A percentile compares a stretch with the other conserved stretches of the same genome.
These are phyloP conservation scores for Xylaria sp. DNA, from an alignment of 2,329 filamentous ascomycete species.

Conservation along the genomic window DNA sequence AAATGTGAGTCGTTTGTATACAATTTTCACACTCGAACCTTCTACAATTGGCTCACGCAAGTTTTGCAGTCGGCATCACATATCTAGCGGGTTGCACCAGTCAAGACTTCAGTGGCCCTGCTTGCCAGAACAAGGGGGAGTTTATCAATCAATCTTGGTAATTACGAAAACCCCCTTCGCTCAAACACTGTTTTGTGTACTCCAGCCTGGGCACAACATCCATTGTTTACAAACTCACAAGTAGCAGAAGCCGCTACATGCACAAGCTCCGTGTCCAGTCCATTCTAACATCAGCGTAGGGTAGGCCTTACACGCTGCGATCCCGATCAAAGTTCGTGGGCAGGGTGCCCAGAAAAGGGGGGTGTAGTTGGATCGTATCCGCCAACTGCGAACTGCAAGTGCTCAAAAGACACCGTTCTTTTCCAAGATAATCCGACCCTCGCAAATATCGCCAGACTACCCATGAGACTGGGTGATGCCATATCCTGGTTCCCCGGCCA, in stretches of 20 bases:
- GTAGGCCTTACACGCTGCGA: slow-evolving; percentile 39
- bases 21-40: neutral
- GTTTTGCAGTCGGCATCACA: slow-evolving; percentile 33
- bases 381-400: slow-evolving; percentile 36
- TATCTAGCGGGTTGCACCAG: slow-evolving; percentile 43
- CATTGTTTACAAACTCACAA: neutral
- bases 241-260: neutral
- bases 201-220: neutral
- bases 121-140: slow-evolving; percentile 39
- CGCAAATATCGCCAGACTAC: slow-evolving; percentile 36
- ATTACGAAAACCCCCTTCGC: neutral
- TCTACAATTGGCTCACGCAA: slow-evolving; percentile 14
- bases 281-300: slow-evolving; percentile 29
- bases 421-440: slow-evolving; percentile 34
- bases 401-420: slow-evolving; percentile 24
- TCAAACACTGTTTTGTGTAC: neutral
- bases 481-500: slow-evolving; percentile 37
- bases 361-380: slow-evolving; percentile 32
- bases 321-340: slow-evolving; percentile 33
- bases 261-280: neutral
- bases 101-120: slow-evolving; percentile 35
- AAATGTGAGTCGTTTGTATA: slow-evolving; percentile 32
- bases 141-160: slow-evolving; percentile 38
- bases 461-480: slow-evolving; percentile 18
- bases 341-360: slow-evolving; percentile 37